A percentile compares a stretch with the other conserved stretches of the same genome.
Conservation (phyloP, 352 stramenopile genomes). For the Pythium oligandrum region DNA sequence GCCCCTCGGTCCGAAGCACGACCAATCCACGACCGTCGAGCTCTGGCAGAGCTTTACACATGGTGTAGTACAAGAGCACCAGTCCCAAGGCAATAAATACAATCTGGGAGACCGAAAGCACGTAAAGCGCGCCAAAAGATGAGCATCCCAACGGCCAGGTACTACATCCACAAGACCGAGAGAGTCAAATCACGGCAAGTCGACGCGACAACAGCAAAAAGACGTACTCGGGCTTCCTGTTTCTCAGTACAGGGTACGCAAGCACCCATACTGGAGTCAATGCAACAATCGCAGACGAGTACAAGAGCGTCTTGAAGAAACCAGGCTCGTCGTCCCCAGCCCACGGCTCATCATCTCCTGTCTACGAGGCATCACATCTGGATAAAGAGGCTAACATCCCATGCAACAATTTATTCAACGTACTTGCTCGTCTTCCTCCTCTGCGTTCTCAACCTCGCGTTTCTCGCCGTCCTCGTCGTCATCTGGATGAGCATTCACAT, state of each 20-base stretch:
- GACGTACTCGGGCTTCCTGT: conserved; percentile 46
- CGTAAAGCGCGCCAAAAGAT: conserved; percentile 46
- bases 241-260: conserved; percentile 42
- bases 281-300: conserved; percentile 43
- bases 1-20: conserved; percentile 32
- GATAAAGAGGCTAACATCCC: no score
- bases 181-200: neutral
- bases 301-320: conserved; percentile 49
- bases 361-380: no score
- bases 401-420: no score
- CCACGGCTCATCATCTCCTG: no score
- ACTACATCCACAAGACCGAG: conserved; percentile 13
- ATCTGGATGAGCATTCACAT: conserved; percentile 56
- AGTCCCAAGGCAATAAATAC: conserved; percentile 38
- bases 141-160: conserved; percentile 67
- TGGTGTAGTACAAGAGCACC: conserved; percentile 48
- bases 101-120: conserved; percentile 39
- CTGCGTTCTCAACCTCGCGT: conserved; percentile 5
- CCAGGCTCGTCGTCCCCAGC: conserved; percentile 8
- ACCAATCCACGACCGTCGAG: conserved; percentile 28
- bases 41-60: conserved; percentile 59
- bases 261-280: conserved; percentile 60
- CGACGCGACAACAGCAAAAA: conserved; percentile 2
- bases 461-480: conserved; percentile 17
- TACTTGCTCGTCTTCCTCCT: neutral